These are phyloP conservation scores for Cutaneotrichosporon sp. DNA, from an alignment of 1,284 basidiomycete genomes.

Conservation along the genomic window DNA sequence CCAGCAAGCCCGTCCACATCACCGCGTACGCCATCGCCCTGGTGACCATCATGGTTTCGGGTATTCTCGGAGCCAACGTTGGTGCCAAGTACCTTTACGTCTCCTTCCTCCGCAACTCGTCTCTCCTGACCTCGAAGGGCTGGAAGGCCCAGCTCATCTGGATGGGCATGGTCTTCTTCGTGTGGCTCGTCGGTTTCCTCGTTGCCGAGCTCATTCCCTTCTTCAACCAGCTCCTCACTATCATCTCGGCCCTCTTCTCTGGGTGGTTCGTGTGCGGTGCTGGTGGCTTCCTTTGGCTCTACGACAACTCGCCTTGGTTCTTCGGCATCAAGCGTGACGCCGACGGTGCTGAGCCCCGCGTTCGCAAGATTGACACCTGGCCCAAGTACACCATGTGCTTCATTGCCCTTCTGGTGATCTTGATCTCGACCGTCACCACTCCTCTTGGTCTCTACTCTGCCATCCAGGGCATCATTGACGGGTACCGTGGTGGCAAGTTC, in stretches of 20 bases:
- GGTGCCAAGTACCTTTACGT: slow-evolving; percentile 44
- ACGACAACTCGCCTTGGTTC: slow-evolving; percentile 27
- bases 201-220: slow-evolving; percentile 42
- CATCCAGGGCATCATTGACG: slow-evolving; percentile 33
- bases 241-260: slow-evolving; percentile 40
- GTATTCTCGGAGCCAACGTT: slow-evolving; percentile 40
- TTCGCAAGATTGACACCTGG: slow-evolving; percentile 12
- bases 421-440: slow-evolving; percentile 34
- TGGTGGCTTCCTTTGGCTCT: slow-evolving; percentile 40
- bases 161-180: slow-evolving; percentile 33
- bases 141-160: slow-evolving; percentile 31
- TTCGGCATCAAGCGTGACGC: slow-evolving; percentile 14
- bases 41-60: slow-evolving; percentile 41
- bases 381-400: slow-evolving; percentile 24
- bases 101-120: slow-evolving; percentile 29
- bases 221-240: slow-evolving; percentile 45
- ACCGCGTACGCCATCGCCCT: slow-evolving; percentile 37
- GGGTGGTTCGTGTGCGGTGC: slow-evolving; percentile 42
- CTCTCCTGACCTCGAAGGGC: slow-evolving; percentile 30
- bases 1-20: slow-evolving; percentile 28
- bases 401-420: slow-evolving; percentile 15
- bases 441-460: slow-evolving; percentile 43
- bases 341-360: not conserved
- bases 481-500: slow-evolving; percentile 34
- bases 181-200: slow-evolving; percentile 41